phyloP scores from a whole-genome alignment of 148 eudicot species.

The Rhododendron kiyosumense region DNA sequence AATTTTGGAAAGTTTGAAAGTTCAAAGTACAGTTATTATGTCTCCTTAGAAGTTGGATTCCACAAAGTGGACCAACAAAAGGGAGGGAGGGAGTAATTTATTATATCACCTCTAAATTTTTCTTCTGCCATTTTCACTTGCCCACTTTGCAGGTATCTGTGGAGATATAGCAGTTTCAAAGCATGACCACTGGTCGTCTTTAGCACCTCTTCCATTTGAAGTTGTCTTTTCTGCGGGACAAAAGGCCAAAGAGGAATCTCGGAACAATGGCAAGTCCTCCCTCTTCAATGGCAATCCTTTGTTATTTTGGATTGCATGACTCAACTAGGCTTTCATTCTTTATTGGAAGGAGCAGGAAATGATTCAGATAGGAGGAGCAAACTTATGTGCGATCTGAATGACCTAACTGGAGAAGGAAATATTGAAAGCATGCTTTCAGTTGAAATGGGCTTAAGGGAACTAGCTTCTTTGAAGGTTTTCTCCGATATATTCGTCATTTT shows the following conservation, averaged over 20 bases:
- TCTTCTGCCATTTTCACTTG: slow-evolving; percentile 6
- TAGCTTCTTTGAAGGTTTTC: slow-evolving; percentile 89
- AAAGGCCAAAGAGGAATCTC: slow-evolving; percentile 80
- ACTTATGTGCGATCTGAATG: slow-evolving; percentile 60
- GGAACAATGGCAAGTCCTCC: slow-evolving; percentile 49
- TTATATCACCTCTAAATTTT: not conserved
- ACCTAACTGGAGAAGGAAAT: slow-evolving; percentile 84
- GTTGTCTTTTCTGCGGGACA: slow-evolving; percentile 96
- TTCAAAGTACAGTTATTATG: not conserved
- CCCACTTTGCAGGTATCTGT: slow-evolving; percentile 59
- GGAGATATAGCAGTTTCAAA: slow-evolving; percentile 80
- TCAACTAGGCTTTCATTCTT: slow-evolving; percentile 8
- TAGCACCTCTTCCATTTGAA: slow-evolving; percentile 97
- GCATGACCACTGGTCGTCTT: slow-evolving; percentile 90
- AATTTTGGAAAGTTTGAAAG: not conserved
- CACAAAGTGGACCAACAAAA: not conserved
- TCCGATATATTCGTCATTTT: not conserved
- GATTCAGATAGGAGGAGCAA: slow-evolving; percentile 54
- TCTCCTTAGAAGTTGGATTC: not conserved
- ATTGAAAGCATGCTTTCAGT: slow-evolving; percentile 98
- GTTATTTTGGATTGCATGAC: not conserved
- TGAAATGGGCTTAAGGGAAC: slow-evolving; percentile 93
- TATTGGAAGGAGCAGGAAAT: slow-evolving; percentile 39
- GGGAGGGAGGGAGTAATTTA: not conserved
- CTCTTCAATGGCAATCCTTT: slow-evolving; percentile 1